Base-by-base conservation (phyloP, 2,329 filamentous ascomycete genomes). In the Phialophora macrospora region DNA sequence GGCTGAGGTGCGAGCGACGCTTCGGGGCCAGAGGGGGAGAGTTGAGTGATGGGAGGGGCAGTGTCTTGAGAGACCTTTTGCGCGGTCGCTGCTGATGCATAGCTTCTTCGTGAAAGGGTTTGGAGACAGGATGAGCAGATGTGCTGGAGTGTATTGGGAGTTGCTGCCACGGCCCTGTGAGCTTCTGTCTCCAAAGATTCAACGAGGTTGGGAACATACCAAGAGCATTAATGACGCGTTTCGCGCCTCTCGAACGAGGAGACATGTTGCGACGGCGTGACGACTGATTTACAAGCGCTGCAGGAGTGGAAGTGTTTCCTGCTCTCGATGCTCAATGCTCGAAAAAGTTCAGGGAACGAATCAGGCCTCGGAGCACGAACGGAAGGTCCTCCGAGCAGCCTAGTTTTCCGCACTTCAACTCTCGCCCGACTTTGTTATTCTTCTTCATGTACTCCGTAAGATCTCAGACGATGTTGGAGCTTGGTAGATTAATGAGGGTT, bases 1-100 rank as follows among this genome's bases (percentile, higher is more conserved):
- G 75, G 76, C 74, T 72, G 74, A 68, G 75, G 73, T 73, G 73
- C 74, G 60, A 74, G 72, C 65, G 77, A 76, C 54, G 79, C 72
- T 67, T 78, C 70, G 55, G 79, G 74, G 62, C 79, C 72, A 32
- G 79, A 75, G 55, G 82, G 64, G 8, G 69, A 66, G 6, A 70
- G 46, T 46, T 70, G 65, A 38, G 65, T 67, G 34, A 68, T 60
- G 30, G 55, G 44, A 63, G 55, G 55, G 64, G 30, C 20, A 38
- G 58, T n/a, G 46, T 46, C 54, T 65, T 55, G 51, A 56, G 44
- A 6, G 51, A 61, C 14, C 65, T 62, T 60, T 63, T 58, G 57
- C 62, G 26, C 68, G 4, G 66, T 60, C 17, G 69, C 69, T 24
- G 68, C 64, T 34, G 70, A 68, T 57, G 71, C 70, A 26, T 70